Evolutionary conservation across 345 rosid species (phyloP).

Genomic region (Barbarea vulgaris): DNA sequence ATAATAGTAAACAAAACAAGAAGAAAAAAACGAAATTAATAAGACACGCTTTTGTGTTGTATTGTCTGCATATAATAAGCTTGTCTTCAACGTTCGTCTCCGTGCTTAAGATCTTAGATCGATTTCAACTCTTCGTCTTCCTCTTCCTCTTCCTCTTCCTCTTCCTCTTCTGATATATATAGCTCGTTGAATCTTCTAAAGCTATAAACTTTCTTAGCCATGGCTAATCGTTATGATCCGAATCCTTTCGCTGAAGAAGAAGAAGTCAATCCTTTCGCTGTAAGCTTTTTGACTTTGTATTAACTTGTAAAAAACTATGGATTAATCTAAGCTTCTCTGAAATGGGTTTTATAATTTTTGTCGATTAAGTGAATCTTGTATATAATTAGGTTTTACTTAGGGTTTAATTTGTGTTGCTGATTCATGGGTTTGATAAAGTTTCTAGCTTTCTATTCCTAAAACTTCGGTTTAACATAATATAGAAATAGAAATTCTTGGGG

Average conservation of each 20-base stretch:
- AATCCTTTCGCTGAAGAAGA: constrained; percentile 78
- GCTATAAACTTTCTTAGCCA: constrained; percentile 13
- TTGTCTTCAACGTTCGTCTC: constrained; percentile 35
- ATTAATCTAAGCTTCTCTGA: not conserved
- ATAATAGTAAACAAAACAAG: not conserved
- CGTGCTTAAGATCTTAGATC: constrained; percentile 35
- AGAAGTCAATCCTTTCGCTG: constrained; percentile 94
- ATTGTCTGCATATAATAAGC: not conserved
- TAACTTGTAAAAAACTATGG: not conserved
- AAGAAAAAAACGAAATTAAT: not conserved
- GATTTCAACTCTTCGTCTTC: constrained; percentile 28
- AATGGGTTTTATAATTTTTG: not conserved
- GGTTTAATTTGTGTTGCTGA: constrained; percentile 10
- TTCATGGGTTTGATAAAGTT: constrained; percentile 10
- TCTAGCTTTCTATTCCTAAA: constrained; percentile 1
- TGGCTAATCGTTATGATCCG: constrained; percentile 42
- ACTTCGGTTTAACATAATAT: not conserved
- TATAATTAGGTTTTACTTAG: not conserved
- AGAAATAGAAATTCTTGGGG: not conserved
- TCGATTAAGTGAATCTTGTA: not conserved
- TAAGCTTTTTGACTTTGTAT: constrained; percentile 44
- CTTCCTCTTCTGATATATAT: not conserved
- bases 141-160: constrained; percentile 21
- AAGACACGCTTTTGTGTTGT: constrained; percentile 24
- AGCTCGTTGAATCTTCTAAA: constrained; percentile 2